A percentile compares a stretch with the other conserved stretches of the same genome.
Conservation (phyloP, 306 rosid genomes). For the Clitoria ternatea region DNA sequence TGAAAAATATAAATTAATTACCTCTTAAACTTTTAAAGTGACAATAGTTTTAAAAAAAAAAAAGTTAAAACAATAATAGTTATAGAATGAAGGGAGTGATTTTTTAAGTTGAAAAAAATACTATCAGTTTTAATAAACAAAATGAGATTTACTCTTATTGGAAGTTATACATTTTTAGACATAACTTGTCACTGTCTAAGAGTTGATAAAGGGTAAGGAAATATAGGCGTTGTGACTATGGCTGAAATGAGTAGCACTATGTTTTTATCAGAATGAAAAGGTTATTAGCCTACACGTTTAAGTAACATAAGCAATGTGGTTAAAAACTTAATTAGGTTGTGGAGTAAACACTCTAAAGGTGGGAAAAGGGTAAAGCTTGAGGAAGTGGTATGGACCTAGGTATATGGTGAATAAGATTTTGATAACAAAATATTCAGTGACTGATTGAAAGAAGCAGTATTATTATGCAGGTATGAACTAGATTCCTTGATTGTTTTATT, state of each 20-base stretch:
- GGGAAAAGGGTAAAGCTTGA: background rate
- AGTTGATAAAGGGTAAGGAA: background rate
- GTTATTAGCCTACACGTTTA: background rate
- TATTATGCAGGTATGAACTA: too few relatives aligned
- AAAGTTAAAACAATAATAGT: too few relatives aligned
- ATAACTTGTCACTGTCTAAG: background rate
- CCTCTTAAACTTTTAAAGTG: too few relatives aligned
- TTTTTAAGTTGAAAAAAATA: too few relatives aligned
- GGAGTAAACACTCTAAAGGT: background rate
- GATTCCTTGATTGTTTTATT: slow-evolving; percentile 4
- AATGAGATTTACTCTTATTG: too few relatives aligned
- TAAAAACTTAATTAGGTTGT: background rate
- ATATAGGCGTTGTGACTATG: background rate
- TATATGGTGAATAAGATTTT: background rate
- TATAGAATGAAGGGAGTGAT: too few relatives aligned
- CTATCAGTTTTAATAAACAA: too few relatives aligned
- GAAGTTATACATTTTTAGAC: too few relatives aligned
- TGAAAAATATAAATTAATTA: too few relatives aligned
- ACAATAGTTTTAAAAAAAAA: too few relatives aligned
- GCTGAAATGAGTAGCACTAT: background rate
- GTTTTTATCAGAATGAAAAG: background rate
- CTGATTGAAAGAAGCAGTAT: background rate
- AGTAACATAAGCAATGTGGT: background rate
- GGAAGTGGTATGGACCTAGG: background rate
- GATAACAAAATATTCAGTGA: background rate